Evolutionary conservation across 1,139 yeast species (phyloP).

Genomic region (Scheffersomyces insectosa): DNA sequence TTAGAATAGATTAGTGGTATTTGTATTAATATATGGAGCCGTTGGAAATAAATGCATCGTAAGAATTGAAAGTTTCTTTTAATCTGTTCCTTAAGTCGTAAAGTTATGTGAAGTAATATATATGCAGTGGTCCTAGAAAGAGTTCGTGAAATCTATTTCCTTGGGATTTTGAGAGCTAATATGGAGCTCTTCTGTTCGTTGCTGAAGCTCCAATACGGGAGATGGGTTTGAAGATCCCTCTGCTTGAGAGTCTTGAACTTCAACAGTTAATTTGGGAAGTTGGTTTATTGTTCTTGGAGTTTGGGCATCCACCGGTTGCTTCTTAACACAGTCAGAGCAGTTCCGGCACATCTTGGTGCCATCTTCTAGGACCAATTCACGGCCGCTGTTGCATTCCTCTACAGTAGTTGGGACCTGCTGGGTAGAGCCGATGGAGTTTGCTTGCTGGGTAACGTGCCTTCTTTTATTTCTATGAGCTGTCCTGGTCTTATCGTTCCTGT

Average conservation of each 20-base stretch:
- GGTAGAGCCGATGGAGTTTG: not conserved
- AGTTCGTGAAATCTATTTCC: slow-evolving; percentile 22
- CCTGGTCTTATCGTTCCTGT: no score
- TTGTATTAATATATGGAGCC: no score
- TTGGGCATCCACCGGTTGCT: slow-evolving; percentile 4
- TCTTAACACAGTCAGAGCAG: slow-evolving; percentile 31
- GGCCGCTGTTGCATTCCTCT: slow-evolving; percentile 15
- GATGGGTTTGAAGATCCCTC: slow-evolving; percentile 8
- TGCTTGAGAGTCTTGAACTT: slow-evolving; percentile 11
- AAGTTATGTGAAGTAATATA: no score
- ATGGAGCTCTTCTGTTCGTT: slow-evolving; percentile 1
- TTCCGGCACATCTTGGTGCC: slow-evolving; percentile 24
- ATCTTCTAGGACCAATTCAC: slow-evolving; percentile 19
- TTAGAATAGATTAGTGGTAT: no score
- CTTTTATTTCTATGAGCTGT: not conserved
- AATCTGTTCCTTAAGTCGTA: no score
- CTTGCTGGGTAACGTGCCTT: slow-evolving; percentile 1
- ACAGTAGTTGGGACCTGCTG: slow-evolving; percentile 2
- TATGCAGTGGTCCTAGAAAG: slow-evolving; percentile 1
- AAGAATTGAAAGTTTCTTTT: no score
- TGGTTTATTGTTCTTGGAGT: slow-evolving; percentile 3
- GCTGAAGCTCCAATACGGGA: slow-evolving; percentile 4
- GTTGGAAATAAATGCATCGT: no score
- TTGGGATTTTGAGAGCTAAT: slow-evolving; percentile 1
- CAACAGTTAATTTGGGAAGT: slow-evolving; percentile 7